phyloP scores from a whole-genome alignment of 2,329 filamentous ascomycete species.

The Colletotrichum chrysophilum region DNA sequence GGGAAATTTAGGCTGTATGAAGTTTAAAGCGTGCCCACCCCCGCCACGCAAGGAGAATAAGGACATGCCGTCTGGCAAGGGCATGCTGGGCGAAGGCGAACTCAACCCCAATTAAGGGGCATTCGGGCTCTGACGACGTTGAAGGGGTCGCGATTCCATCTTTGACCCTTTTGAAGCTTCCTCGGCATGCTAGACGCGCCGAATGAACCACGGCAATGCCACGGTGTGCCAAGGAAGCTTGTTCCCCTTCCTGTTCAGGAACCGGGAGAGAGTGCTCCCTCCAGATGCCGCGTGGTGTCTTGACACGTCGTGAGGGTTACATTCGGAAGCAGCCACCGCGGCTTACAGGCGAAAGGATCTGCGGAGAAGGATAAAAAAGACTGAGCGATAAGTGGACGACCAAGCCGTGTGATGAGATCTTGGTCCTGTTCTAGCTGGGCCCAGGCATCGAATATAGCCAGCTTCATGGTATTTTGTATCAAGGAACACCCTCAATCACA shows the following conservation, averaged over 20 bases:
- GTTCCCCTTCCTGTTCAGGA: neutral
- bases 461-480: neutral
- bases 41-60: neutral
- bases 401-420: neutral
- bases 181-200: neutral
- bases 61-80: neutral
- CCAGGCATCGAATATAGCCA: neutral
- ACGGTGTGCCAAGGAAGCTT: constrained; percentile 15
- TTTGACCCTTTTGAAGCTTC: neutral
- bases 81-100: neutral
- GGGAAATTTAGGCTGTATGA: constrained; percentile 16
- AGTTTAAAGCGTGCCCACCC: constrained; percentile 1
- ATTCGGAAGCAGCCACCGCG: neutral
- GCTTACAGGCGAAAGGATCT: neutral
- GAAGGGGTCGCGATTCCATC: neutral
- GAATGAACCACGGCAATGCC: neutral
- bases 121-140: neutral
- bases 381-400: neutral
- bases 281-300: neutral
- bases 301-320: neutral
- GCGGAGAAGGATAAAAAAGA: neutral
- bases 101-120: neutral
- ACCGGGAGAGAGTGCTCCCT: neutral
- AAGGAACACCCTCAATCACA: neutral
- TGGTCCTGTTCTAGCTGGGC: neutral